Evolutionary conservation across 2,329 filamentous ascomycete species (phyloP), one percentile per base, ranked within the genome.

Genomic region (Botrytis galanthina): DNA sequence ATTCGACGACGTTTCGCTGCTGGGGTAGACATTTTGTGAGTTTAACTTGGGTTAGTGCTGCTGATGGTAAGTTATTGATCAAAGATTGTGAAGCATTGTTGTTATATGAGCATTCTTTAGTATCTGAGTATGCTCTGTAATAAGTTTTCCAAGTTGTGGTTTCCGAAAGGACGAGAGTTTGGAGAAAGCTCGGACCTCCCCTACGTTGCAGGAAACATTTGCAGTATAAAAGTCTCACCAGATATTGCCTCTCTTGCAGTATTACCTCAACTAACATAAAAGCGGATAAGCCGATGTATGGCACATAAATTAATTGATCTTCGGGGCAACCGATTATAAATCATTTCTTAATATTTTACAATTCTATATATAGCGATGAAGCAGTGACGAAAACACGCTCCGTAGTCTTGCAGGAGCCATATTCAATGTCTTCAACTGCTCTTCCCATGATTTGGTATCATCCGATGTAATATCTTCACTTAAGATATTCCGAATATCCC

Each of bases 1-100:
- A 91, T 83, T 76, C 89, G 88, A 74, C 91, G 89, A 68, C 90
- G 88, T 83, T 93, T 93, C 73, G 84, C 84, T 73, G 86, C 82
- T 73, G 86, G 86, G 67, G 84, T 85, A 74, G 83, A 84, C 85
- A 87, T 85, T 75, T 76, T 78, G 61, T 57, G 20, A 39, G 4
- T 46, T 59, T 29, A n/a, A 48, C 61, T 46, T 61, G 29, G 71
- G 76, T 80, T 78, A 79, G 76, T 80, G 75, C 78, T 80, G 73
- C 74, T 51, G 42, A 68, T 54, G 44, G 75, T 77, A 76, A 78
- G 77, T 77, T 66, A 64, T 76, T 61, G 66, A 78, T 75, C 75
- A 77, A 79, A 73, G 59, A 59, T 71, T 71, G 71, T 75, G 39
- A 68, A 76, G 75, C 75, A 78, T 75, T 62, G 51, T 61, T 51